Percentiles rank a stretch among this genome's conserved stretches.
Evolutionary conservation across 768 basidiomycete genomes (phyloP).

Genomic region (button mushroom (Agaricus bisporus)): DNA sequence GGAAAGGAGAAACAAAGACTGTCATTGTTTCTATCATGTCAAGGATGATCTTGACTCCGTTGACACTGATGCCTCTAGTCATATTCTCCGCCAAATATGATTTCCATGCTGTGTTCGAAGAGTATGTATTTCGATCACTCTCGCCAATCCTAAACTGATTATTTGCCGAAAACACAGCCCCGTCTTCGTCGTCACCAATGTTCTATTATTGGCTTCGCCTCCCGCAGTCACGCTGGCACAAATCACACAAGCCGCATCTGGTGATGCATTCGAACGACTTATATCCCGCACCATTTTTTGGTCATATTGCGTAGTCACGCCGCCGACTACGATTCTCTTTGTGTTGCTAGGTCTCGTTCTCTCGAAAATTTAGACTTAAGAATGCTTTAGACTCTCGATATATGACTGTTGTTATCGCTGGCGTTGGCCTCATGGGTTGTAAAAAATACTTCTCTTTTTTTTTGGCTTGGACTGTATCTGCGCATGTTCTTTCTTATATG

Average conservation of each 20-base stretch:
- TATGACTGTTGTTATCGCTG: too few relatives aligned
- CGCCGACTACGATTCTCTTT: conserved; percentile 72
- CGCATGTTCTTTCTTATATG: too few relatives aligned
- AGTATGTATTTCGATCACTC: conserved; percentile 43
- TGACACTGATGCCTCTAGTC: conserved; percentile 73
- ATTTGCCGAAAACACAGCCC: conserved; percentile 41
- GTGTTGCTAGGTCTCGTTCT: conserved; percentile 71
- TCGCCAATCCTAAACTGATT: conserved; percentile 7
- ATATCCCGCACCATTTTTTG: conserved; percentile 91
- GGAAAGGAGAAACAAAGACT: conserved; percentile 70
- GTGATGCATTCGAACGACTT: conserved; percentile 87
- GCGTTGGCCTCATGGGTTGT: too few relatives aligned
- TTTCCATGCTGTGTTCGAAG: conserved; percentile 60
- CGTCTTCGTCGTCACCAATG: conserved; percentile 80
- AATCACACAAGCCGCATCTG: conserved; percentile 79
- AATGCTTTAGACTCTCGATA: too few relatives aligned
- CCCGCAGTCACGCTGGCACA: conserved; percentile 58
- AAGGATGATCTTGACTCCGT: conserved; percentile 83
- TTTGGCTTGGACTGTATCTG: too few relatives aligned
- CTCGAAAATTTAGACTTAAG: conserved; percentile 38
- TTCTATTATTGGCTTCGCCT: conserved; percentile 77
- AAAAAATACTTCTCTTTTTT: too few relatives aligned
- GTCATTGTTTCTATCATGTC: conserved; percentile 77
- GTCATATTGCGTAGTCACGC: conserved; percentile 86
- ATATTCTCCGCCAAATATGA: conserved; percentile 53